Base-by-base conservation (phyloP, 192 early-diverging fungal species). In the Phycomyces nitens region DNA sequence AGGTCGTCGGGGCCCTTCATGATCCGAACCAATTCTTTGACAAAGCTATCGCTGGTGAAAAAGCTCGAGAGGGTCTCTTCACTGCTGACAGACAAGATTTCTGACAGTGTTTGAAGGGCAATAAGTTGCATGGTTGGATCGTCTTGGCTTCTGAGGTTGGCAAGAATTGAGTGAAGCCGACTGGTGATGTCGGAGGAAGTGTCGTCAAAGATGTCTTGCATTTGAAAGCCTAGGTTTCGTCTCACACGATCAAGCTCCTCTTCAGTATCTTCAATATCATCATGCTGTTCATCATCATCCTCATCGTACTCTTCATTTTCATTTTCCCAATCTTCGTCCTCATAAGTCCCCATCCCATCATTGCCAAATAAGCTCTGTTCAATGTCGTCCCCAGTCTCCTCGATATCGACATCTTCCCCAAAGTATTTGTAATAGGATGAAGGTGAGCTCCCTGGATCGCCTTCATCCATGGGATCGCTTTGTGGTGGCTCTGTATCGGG, bases 71-170 rank as follows among this genome's bases (percentile, higher is more conserved):
- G 62, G 6, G 73, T 82, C 23, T 85, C 85, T 63, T 91, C 92
- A n/a, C 83, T 93, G 18, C 91, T 86, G 22, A 94, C 84, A 27
- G 83, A 83, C 14, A 96, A 68, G 10, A 88, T 55, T 58, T 93
- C 91, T 6, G 92, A 74, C 51, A 96, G 72, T 64, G 92, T 91
- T 63, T 96, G 94, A 21, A 96, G 75, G 1, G 92, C 88, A n/a
- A 95, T 73, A n/a, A 93, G 58, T 70, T 93, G 91, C 59, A 83
- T 67, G 1, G 84, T 83, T 15, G 81, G 80, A 63, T 90, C 86
- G 21, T 77, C 79, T 39, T 72, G 59, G 20, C 70, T 70, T 22
- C 80, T 80, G 12, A 94, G 74, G 42, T 82, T 81, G 41, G 70
- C 64, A 3, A 92, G 69, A 23, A 90, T 85, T 0, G 83, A 75